Evolutionary conservation across 495 filamentous ascomycete species (phyloP), one percentile per base, ranked within the genome.

Genomic region (Lasiosphaeris hirsuta): DNA sequence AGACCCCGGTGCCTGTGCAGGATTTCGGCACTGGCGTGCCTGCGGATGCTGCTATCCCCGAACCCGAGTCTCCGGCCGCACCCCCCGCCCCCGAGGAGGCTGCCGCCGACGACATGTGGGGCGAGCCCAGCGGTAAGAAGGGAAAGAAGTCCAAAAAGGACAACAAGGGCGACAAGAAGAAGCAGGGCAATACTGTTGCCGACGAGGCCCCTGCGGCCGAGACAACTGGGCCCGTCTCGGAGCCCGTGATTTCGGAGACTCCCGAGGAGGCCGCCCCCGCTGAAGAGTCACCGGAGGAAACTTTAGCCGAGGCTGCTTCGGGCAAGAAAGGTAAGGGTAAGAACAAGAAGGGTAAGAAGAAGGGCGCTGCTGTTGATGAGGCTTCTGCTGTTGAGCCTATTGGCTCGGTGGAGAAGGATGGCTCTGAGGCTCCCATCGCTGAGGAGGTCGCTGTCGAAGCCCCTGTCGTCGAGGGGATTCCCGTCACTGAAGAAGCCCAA

Each of bases 101-200:
- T 38, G 52, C 57, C 48, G 58, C 19, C 14, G 63, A 58, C 14
- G 65, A 58, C 15, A 33, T 44, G 14, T 44, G 35, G 57, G 51
- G 41, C 48, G 59, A 62, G 39, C n/a, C 58, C 38, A 48, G 40
- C 35, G 58, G 54, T 35, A 65, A 64, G 46, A 68, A 65, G 61
- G 59, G 36, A 40, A 69, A 73, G 51, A 68, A 74, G 53, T 59
- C 45, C 51, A 69, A 70, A 61, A 68, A 70, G 46, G 62, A 61
- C 42, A 63, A 61, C 42, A 63, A 60, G 54, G 59, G 33, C 8
- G 61, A 57, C 42, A 45, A 55, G 53, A 45, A 55, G 38, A 55
- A 40, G 34, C 33, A 49, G 19, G 46, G 51, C 36, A 9, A 14
- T 51, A 34, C 30, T 17, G 41, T 36, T 10, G 23, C 6, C 11